Evolutionary conservation across 1,284 basidiomycete species (phyloP).

Genomic region (Afroboletus lepidellus): DNA sequence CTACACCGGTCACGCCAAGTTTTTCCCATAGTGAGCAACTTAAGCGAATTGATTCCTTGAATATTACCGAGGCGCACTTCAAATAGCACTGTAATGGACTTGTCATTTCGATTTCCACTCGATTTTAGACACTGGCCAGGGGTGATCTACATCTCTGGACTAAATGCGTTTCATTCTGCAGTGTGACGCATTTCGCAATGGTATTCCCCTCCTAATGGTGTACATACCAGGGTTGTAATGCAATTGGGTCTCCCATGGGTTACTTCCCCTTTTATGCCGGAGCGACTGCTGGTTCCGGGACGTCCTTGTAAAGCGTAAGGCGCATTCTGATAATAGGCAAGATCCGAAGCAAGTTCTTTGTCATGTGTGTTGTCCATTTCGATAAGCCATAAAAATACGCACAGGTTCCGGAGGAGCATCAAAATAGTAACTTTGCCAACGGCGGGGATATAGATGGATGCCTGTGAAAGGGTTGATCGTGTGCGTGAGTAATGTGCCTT

Average conservation of each 20-base stretch:
- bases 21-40: conserved; percentile 40
- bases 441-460: conserved; percentile 88
- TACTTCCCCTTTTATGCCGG: conserved; percentile 18
- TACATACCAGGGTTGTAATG: conserved; percentile 36
- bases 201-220: conserved; percentile 33
- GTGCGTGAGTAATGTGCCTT: conserved; percentile 15
- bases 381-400: conserved; percentile 30
- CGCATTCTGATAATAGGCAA: conserved; percentile 52
- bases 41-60: conserved; percentile 23
- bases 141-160: conserved; percentile 12
- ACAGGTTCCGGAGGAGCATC: conserved; percentile 95
- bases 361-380: conserved; percentile 5
- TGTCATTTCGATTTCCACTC: conserved; percentile 10
- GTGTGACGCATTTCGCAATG: conserved; percentile 20
- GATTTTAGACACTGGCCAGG: conserved; percentile 20
- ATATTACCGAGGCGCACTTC: conserved; percentile 40
- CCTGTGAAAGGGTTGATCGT: conserved; percentile 44
- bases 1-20: conserved; percentile 61
- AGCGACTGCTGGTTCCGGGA: conserved; percentile 18
- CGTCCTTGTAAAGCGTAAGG: conserved; percentile 64
- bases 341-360: neutral
- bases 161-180: conserved; percentile 14
- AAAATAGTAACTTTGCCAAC: conserved; percentile 97
- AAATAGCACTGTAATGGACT: conserved; percentile 20
- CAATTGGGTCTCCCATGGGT: conserved; percentile 17